Base-by-base conservation (phyloP, 2,329 filamentous ascomycete species). In the Botrytis hyacinthi region DNA sequence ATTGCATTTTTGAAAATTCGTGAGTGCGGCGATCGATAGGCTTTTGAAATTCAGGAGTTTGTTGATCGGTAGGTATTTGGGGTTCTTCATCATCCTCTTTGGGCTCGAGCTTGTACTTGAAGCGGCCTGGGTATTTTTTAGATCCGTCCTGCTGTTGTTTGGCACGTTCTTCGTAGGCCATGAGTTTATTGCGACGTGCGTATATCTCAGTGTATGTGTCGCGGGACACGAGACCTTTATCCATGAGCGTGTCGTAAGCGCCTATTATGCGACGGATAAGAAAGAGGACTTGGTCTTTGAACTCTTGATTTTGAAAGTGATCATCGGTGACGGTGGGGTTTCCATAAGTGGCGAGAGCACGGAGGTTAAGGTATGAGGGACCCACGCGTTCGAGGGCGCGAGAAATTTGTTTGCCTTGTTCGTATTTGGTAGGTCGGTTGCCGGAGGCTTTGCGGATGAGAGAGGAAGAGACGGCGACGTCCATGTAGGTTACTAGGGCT, bases 401-500 rank as follows among this genome's bases (percentile, higher is more conserved):
- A 42, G 82, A 78, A 60, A 91, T 83, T 77, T 89, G 88, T 40
- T 81, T 78, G 73, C 86, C 88, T 29, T 73, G 48, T 46, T 73
- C 37, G 44, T 66, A 20, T 29, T 68, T 51, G 35, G 68, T 66
- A 22, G 61, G 32, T 44, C 37, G 82, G 81, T 74, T 86, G 81
- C 46, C 82, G 80, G 44, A n/a, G 12, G 35, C 81, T 83, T 79
- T 85, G 83, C 78, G 81, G 26, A 70, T 70, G 60, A 71, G 71
- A 37, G 76, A 71, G 18, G 75, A 74, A 22, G 54, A 78, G 62
- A 89, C 82, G 7, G 89, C 86, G 22, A 88, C 82, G 51, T 86
- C 84, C 42, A 93, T 83, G 80, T 90, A 93, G 10, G 85, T 80
- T 57, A 85, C 84, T 74, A 92, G 81, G 29, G 85, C 81, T 57